Base-by-base conservation (phyloP, 1,139 yeast genomes). In the Nematodospora anomalae region DNA sequence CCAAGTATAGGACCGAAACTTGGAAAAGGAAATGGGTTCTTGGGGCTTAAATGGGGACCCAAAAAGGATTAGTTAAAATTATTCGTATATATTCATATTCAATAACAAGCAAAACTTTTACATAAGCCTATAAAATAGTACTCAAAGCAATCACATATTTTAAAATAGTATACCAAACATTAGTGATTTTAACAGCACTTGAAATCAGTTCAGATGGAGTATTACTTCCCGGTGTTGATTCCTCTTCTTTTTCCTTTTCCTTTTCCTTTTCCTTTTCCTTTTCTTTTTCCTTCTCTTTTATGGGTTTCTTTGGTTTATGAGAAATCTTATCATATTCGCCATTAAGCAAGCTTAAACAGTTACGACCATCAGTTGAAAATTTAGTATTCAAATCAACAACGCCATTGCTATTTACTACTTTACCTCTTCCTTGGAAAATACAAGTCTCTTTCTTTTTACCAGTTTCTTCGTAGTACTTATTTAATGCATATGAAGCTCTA, bases 1-100 rank as follows among this genome's bases (percentile, higher is more conserved):
- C 37, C 41, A 15, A 16, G 21, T 73, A 74, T 65, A 59, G 41
- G 64, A 59, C 16, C 74, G 69, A 3, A 56, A 55, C 31, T 43
- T 55, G 25, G 52, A 14, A 47, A 46, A 23, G 65, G 64, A 14
- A 56, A 67, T 5, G 90, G 92, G 1, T 84, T 86, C 53, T 68
- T 86, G 46, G 95, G 95, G 11, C 79, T 86, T 31, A 83, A 80
- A 50, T 87, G 95, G 95, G 95, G 95, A 1, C 83, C 88, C 15
- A 82, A 77, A 58, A 76, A 76, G 48, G 78, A 77, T 36, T 68
- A 42, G 30, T 20, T 7, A 16, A 28, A 11, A 16, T 21, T 16
- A 13, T 22, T 23, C 5, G 20, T 28, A 29, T 22, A 30, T 22
- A 30, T 16, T 6, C 12, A 28, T n/a, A n/a, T n/a, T n/a, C n/a